Base-by-base conservation (phyloP, 169 alveolate genomes). In the Cyclospora cayetanensis region DNA sequence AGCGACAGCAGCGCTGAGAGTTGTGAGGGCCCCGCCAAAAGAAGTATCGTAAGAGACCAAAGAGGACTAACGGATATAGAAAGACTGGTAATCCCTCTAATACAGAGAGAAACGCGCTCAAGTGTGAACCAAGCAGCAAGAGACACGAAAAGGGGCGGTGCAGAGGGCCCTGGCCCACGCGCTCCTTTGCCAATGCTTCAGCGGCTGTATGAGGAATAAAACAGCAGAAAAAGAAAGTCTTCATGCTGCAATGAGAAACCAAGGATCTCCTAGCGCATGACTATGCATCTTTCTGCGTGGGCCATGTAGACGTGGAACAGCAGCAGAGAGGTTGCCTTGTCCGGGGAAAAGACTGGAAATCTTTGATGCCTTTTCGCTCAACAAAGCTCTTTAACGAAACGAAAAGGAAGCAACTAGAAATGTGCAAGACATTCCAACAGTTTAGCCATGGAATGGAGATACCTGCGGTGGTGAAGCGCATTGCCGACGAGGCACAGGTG, bases 261-360 rank as follows among this genome's bases (percentile, higher is more conserved):
- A 11, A 42, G 43, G 27, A 76, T n/a, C n/a, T n/a, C n/a, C n/a
- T n/a, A n/a, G n/a, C n/a, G n/a, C n/a, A n/a, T n/a, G n/a, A n/a
- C n/a, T n/a, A 76, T 43, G 65, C 39, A 42, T 15, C 68, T 66
- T 43, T 37, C n/a, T 11, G 43, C 86, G 65, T 43, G 86, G 68
- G 86, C 86, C 65, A 76, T 63, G 46, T 66, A 76, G 46, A 66
- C 86, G 46, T 42, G 86, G 68, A 76, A 46, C 42, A n/a, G 41
- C 86, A 76, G 68, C 68, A 76, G 27, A 2, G 15, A 55, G 42
- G 86, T 25, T 22, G 29, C 86, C 25, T 39, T 42, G 34, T 18
- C 29, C 29, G 68, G 25, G 27, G 27, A 43, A 9, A 42, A 41
- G 34, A 29, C 43, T 66, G 46, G 86, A 76, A 76, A 76, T 76